phyloP scores from a whole-genome alignment of 2,329 filamentous ascomycete species.

The Aspergillus niger region DNA sequence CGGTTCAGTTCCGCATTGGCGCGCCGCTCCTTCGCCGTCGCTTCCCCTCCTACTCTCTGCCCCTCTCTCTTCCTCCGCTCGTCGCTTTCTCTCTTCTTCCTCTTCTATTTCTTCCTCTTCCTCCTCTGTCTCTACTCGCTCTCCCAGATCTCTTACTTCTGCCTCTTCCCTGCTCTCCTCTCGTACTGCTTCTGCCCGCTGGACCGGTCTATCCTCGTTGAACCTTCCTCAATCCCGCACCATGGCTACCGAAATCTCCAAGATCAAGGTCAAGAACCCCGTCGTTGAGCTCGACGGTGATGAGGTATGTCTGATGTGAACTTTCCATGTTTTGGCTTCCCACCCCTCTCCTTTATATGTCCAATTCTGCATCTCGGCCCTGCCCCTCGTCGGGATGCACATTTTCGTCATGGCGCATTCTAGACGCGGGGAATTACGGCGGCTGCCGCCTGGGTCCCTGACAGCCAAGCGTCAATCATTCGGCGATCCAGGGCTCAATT shows the following conservation, averaged over 20 bases:
- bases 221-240: conserved; percentile 45
- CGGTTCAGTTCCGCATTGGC: conserved; percentile 44
- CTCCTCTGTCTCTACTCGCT: conserved; percentile 28
- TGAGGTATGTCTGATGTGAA: conserved; percentile 47
- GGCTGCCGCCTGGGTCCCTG: conserved; percentile 17
- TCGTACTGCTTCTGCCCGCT: conserved; percentile 29
- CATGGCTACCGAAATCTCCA: conserved; percentile 58
- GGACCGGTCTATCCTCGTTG: conserved; percentile 31
- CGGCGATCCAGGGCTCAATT: conserved; percentile 18
- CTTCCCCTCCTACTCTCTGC: conserved; percentile 32
- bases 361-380: conserved; percentile 6
- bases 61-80: conserved; percentile 27
- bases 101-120: conserved; percentile 32
- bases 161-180: conserved; percentile 25
- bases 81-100: conserved; percentile 24
- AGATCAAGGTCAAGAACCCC: conserved; percentile 99
- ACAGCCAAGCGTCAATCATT: conserved; percentile 27
- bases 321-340: conserved; percentile 4
- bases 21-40: conserved; percentile 35
- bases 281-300: conserved; percentile 95
- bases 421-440: conserved; percentile 38
- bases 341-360: conserved; percentile 12
- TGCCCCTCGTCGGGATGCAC: conserved; percentile 19
- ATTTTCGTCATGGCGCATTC: conserved; percentile 30
- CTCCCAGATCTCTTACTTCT: conserved; percentile 31